Percentiles rank a stretch among this genome's conserved stretches.
Evolutionary conservation across 208 protist genomes (phyloP).

Genomic region (Trichomonas gallinae): DNA sequence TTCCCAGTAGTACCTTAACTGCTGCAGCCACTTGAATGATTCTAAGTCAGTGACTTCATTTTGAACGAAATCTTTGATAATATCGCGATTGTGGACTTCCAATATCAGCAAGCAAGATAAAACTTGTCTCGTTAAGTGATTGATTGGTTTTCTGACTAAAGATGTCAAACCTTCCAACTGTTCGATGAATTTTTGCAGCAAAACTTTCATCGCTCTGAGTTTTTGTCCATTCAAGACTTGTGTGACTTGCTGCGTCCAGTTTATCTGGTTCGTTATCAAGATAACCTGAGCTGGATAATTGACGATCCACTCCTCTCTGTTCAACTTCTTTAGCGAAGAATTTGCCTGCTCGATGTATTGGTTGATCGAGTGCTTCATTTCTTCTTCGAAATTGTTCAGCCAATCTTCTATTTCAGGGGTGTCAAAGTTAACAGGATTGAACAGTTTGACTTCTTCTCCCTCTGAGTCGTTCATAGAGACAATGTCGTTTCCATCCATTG

Average conservation of each 20-base stretch:
- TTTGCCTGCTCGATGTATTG: neutral
- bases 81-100: conserved; percentile 55
- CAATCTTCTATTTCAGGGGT: conserved; percentile 78
- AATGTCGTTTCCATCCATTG: conserved; percentile 53
- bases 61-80: conserved; percentile 53
- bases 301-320: conserved; percentile 68
- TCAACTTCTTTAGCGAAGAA: neutral
- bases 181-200: conserved; percentile 39
- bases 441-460: conserved; percentile 40
- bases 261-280: conserved; percentile 68
- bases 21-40: conserved; percentile 81
- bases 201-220: neutral
- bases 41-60: conserved; percentile 61
- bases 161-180: neutral
- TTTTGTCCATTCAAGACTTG: conserved; percentile 50
- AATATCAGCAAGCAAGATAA: conserved; percentile 43
- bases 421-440: neutral
- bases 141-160: neutral
- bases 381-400: conserved; percentile 75
- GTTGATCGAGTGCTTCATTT: conserved; percentile 26
- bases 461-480: conserved; percentile 47
- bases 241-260: conserved; percentile 74
- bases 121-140: neutral
- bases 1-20: conserved; percentile 86
- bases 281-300: conserved; percentile 71